Evolutionary conservation across 306 rosid species (phyloP), one percentile per base, ranked within the genome.

Genomic region (Malus sieversii): DNA sequence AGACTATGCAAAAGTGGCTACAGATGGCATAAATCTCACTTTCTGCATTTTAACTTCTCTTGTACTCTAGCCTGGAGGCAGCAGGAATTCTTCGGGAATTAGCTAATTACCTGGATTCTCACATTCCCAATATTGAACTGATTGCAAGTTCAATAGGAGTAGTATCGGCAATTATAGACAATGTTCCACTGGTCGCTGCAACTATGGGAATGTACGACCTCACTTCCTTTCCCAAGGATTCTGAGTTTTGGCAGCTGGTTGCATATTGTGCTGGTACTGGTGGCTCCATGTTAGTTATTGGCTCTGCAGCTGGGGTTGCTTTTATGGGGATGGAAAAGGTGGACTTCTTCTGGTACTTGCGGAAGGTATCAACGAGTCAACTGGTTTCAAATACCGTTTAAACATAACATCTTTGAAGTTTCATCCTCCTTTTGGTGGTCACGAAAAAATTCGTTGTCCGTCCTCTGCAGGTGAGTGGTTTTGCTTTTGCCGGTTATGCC

Each of bases 311-410:
- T 27, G 99, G 99, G 80, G 97, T 90, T 71, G 97, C 99, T 55
- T 90, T 90, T 83, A 92, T 95, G 99, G 99, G 99, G 78, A 95
- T 92, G 99, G 99, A 95, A 83, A 95, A 89, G 78, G 97, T 95
- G 82, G 90, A 95, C 72, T 95, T 95, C 96, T 85, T 92, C 83
- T 95, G 99, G 97, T 95, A 90, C 87, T 81, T 95, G 2, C 82
- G 87, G 72, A 92, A 95, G 97, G 99, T 95, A 88, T 73, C 27
- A 46, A 51, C 22, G 3, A 13, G 9, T 51, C 27, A 23, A 51
- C 40, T 12, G 19, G 9, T 51, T 20, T 80, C 29, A 12, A 23
- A 32, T 71, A 30, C 10, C 2, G 19, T 5, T 3, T 48, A 46
- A 2, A 2, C 4, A 8, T 16, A 16, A 13, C n/a, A 9, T 63